A percentile compares a stretch with the other conserved stretches of the same genome.
These are phyloP conservation scores for Syncephalis fuscata DNA, from an alignment of 371 early-diverging fungal species.

Conservation along the genomic window DNA sequence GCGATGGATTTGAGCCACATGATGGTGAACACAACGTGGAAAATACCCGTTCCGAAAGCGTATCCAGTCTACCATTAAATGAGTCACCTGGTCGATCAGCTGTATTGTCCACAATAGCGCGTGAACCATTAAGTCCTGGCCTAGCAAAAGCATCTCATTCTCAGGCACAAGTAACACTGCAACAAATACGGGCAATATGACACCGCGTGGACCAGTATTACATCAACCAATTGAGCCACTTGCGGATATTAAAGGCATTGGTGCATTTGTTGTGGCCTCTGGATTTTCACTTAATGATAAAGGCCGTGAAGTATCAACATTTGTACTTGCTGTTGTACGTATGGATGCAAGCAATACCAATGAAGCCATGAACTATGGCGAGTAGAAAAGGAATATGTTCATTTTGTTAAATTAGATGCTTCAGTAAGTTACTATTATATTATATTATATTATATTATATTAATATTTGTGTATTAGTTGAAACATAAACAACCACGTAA, in stretches of 20 bases:
- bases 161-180: too few relatives aligned
- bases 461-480: neutral
- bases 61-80: too few relatives aligned
- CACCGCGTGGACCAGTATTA: too few relatives aligned
- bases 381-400: conserved; percentile 63
- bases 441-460: neutral
- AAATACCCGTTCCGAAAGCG: too few relatives aligned
- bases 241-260: conserved; percentile 3
- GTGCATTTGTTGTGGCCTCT: conserved; percentile 32
- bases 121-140: too few relatives aligned
- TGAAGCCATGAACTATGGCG: conserved; percentile 45
- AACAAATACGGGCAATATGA: too few relatives aligned
- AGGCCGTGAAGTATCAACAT: conserved; percentile 28
- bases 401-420: conserved; percentile 53
- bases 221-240: too few relatives aligned
- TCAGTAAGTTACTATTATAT: conserved; percentile 20
- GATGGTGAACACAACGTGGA: too few relatives aligned
- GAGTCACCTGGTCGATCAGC: too few relatives aligned
- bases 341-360: neutral
- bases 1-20: too few relatives aligned
- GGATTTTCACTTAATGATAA: conserved; percentile 41
- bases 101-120: too few relatives aligned
- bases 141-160: too few relatives aligned
- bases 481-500: neutral
- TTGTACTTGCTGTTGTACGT: neutral